Evolutionary conservation across 148 eudicot genomes (phyloP).

Genomic region (Pharnaceum exiguum): DNA sequence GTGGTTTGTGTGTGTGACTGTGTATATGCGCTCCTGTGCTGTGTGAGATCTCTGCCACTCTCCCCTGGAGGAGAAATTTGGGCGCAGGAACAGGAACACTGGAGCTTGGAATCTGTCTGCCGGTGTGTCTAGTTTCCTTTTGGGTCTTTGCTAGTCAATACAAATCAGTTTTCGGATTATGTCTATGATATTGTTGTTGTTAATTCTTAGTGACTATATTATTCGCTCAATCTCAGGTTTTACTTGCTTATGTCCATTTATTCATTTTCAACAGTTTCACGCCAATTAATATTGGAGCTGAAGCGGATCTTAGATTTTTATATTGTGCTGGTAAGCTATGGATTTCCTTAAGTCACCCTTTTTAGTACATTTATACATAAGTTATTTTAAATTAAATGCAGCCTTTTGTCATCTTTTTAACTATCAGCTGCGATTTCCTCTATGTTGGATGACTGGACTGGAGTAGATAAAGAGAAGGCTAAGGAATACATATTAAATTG

Average conservation of each 20-base stretch:
- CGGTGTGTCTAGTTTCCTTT: too few relatives aligned
- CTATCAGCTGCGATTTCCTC: constrained; percentile 74
- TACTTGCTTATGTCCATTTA: background rate
- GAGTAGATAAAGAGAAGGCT: constrained; percentile 75
- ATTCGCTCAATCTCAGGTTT: background rate
- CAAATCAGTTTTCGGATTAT: too few relatives aligned
- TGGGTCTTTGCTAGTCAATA: too few relatives aligned
- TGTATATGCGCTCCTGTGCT: too few relatives aligned
- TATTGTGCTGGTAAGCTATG: constrained; percentile 78
- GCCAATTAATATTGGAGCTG: constrained; percentile 87
- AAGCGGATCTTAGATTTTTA: constrained; percentile 85
- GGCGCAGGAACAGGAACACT: too few relatives aligned
- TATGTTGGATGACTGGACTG: constrained; percentile 85
- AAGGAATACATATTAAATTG: constrained; percentile 73
- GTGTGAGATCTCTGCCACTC: too few relatives aligned
- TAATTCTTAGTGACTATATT: too few relatives aligned
- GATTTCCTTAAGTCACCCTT: background rate
- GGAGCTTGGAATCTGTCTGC: too few relatives aligned
- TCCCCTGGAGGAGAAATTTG: too few relatives aligned
- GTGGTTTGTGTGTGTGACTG: too few relatives aligned
- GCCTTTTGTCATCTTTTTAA: constrained; percentile 1
- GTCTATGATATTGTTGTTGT: too few relatives aligned
- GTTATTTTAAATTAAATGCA: background rate
- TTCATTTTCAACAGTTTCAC: constrained; percentile 50
- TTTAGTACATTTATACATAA: too few relatives aligned